Conservation (phyloP, 345 rosid genomes). For the Populus nigra region DNA sequence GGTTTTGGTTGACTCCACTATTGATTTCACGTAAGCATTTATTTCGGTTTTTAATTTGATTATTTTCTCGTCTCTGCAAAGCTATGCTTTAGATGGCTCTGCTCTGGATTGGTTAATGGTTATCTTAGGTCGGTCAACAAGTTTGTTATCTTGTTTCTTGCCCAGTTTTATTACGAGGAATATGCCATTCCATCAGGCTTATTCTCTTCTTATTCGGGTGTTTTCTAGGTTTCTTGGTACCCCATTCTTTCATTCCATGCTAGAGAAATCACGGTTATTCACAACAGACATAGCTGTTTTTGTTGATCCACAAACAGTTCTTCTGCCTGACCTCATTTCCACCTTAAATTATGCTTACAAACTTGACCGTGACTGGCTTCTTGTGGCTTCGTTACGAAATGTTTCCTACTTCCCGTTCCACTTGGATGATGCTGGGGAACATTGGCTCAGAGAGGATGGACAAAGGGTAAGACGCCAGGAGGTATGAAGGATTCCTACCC, state of each 20-base stretch:
- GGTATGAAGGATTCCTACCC: constrained; percentile 48
- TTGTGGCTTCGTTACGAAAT: constrained; percentile 54
- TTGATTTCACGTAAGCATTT: constrained; percentile 76
- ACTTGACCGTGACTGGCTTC: constrained; percentile 68
- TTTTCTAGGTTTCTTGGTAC: constrained; percentile 69
- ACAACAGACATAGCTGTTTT: constrained; percentile 55
- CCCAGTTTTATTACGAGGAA: neutral
- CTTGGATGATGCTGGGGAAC: constrained; percentile 50
- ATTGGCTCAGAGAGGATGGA: constrained; percentile 55
- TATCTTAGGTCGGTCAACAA: neutral
- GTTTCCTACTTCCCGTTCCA: constrained; percentile 53
- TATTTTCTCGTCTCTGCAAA: neutral
- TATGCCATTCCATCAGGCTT: neutral
- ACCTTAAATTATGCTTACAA: constrained; percentile 52
- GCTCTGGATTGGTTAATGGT: neutral
- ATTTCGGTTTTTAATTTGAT: neutral
- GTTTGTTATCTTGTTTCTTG: neutral
- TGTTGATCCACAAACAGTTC: constrained; percentile 50
- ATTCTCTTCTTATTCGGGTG: neutral
- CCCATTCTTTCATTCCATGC: constrained; percentile 85
- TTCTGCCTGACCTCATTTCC: constrained; percentile 55
- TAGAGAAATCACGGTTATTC: constrained; percentile 50
- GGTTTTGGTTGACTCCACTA: constrained; percentile 56
- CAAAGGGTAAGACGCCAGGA: constrained; percentile 43
- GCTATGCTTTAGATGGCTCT: neutral